Percentiles rank a stretch among this genome's conserved stretches.
Conservation (phyloP, 345 rosid genomes). For the Corchorus olitorius region DNA sequence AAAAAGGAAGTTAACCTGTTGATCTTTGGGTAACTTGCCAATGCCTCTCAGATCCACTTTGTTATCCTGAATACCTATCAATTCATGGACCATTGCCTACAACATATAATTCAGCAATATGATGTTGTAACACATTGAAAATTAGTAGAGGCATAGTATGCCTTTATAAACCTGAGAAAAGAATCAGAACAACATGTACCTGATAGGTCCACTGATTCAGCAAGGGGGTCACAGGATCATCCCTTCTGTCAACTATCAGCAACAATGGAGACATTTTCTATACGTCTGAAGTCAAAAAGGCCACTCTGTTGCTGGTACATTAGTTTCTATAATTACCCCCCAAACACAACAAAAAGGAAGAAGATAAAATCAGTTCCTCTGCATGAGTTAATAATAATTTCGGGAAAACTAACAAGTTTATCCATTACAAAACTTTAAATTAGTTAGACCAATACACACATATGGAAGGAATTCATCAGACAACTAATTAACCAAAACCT, state of each 20-base stretch:
- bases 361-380: slow-evolving; percentile 13
- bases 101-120: slow-evolving; percentile 28
- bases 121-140: slow-evolving; percentile 22
- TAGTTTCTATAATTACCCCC: slow-evolving; percentile 63
- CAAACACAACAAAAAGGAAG: not conserved
- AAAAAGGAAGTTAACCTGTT: slow-evolving; percentile 60
- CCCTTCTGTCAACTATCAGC: slow-evolving; percentile 89
- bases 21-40: slow-evolving; percentile 74
- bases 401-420: slow-evolving; percentile 5
- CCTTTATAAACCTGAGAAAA: slow-evolving; percentile 11
- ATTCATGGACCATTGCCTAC: slow-evolving; percentile 97
- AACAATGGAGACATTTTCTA: slow-evolving; percentile 86
- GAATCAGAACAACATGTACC: slow-evolving; percentile 44
- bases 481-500: not conserved
- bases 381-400: not conserved
- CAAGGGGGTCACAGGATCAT: slow-evolving; percentile 94
- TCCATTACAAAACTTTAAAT: slow-evolving; percentile 2
- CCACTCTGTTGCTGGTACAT: slow-evolving; percentile 99
- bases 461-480: not conserved
- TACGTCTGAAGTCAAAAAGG: slow-evolving; percentile 91
- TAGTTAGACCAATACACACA: not conserved
- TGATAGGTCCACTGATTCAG: slow-evolving; percentile 99
- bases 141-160: slow-evolving; percentile 22
- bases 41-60: slow-evolving; percentile 82
- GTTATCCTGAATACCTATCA: slow-evolving; percentile 88